phyloP scores from a whole-genome alignment of 768 basidiomycete species.

The Ephemerocybe angulata region DNA sequence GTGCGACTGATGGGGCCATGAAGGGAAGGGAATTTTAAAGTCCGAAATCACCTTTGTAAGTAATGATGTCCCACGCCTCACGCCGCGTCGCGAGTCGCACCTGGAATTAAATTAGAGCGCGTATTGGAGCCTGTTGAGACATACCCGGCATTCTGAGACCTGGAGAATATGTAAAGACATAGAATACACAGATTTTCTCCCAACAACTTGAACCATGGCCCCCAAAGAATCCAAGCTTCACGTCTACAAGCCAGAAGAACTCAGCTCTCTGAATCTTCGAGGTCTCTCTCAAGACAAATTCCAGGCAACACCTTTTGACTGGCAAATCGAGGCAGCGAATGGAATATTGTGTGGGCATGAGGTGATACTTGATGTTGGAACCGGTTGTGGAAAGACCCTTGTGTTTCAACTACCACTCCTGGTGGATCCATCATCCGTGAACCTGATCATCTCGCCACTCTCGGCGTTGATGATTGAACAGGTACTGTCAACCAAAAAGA shows the following conservation, averaged over 20 bases:
- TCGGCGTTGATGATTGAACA: constrained; percentile 8
- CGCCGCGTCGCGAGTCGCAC: background rate
- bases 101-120: background rate
- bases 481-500: background rate
- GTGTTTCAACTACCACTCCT: constrained; percentile 14
- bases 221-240: background rate
- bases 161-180: background rate
- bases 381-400: constrained; percentile 14
- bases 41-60: background rate
- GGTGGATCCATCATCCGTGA: constrained; percentile 13
- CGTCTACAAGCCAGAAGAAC: background rate
- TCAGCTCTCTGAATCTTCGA: background rate
- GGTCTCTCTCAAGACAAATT: background rate
- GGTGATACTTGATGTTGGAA: constrained; percentile 20
- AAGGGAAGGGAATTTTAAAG: background rate
- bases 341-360: constrained; percentile 18
- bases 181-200: background rate
- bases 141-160: background rate
- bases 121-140: background rate
- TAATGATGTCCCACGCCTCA: background rate
- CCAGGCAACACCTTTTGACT: constrained; percentile 7
- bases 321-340: constrained; percentile 18
- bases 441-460: constrained; percentile 15
- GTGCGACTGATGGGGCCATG: background rate
- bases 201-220: background rate